These are phyloP conservation scores for Ogataea trehaloabstinens DNA, from an alignment of 805 yeast species.

Conservation along the genomic window DNA sequence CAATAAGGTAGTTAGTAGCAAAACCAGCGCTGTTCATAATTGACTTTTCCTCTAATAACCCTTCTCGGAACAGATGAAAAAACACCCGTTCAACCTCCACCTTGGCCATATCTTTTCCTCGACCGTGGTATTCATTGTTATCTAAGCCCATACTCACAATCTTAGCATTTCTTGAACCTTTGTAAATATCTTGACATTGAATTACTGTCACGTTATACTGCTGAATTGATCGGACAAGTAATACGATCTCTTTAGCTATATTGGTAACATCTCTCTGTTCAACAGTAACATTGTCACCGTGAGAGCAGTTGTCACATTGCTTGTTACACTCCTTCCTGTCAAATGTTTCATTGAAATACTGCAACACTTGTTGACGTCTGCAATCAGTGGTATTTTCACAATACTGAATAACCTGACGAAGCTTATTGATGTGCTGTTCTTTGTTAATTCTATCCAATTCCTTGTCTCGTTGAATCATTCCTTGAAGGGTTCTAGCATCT, in stretches of 20 bases:
- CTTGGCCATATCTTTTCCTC: conserved; percentile 61
- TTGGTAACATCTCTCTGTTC: conserved; percentile 67
- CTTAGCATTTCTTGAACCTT: conserved; percentile 67
- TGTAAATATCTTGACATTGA: conserved; percentile 78
- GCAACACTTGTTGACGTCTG: conserved; percentile 82
- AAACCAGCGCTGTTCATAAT: conserved; percentile 74
- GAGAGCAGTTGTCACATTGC: conserved; percentile 84
- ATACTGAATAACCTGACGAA: conserved; percentile 82
- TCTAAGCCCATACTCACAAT: conserved; percentile 65
- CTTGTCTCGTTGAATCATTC: conserved; percentile 73
- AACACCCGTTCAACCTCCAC: conserved; percentile 79
- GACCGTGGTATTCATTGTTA: conserved; percentile 60
- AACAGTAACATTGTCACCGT: conserved; percentile 38
- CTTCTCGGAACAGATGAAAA: conserved; percentile 68
- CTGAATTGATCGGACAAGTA: conserved; percentile 56
- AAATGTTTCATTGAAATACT: conserved; percentile 85
- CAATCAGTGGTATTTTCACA: conserved; percentile 92
- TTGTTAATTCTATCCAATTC: conserved; percentile 62
- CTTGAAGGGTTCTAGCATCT: conserved; percentile 75
- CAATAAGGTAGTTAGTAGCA: conserved; percentile 69
- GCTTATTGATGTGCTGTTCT: conserved; percentile 72
- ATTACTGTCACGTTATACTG: conserved; percentile 66
- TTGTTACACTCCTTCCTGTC: conserved; percentile 61
- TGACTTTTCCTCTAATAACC: conserved; percentile 67
- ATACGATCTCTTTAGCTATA: conserved; percentile 56